Evolutionary conservation across 495 filamentous ascomycete species (phyloP).

Genomic region (Hypoxylon fragiforme): DNA sequence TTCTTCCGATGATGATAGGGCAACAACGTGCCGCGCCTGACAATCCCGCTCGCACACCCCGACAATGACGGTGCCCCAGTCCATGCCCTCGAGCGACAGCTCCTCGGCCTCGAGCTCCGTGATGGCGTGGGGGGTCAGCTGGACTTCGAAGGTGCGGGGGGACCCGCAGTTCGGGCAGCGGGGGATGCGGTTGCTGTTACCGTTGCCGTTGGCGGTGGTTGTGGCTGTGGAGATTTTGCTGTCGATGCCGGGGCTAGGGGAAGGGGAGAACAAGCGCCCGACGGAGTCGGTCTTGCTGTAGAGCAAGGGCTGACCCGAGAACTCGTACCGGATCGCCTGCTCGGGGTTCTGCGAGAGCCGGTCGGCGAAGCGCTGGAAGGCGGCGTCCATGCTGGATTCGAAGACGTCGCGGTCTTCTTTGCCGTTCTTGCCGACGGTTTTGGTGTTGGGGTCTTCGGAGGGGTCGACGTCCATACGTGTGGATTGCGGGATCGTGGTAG

Average conservation of each 20-base stretch:
- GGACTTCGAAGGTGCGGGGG: constrained; percentile 75
- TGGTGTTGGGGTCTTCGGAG: constrained; percentile 39
- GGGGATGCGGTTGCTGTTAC: too few relatives aligned
- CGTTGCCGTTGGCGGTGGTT: too few relatives aligned
- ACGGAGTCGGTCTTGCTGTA: constrained; percentile 77
- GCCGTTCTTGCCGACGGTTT: constrained; percentile 39
- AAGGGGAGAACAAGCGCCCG: constrained; percentile 59
- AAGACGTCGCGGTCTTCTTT: constrained; percentile 80
- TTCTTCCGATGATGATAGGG: too few relatives aligned
- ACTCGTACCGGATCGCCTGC: constrained; percentile 92
- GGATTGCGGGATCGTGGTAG: constrained; percentile 46
- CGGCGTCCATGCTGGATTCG: constrained; percentile 80
- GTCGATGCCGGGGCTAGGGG: constrained; percentile 5
- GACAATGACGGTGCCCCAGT: constrained; percentile 97
- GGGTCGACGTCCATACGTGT: constrained; percentile 62
- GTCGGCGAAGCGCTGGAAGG: constrained; percentile 91
- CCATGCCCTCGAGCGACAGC: constrained; percentile 84
- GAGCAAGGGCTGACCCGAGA: constrained; percentile 75
- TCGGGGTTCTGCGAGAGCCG: constrained; percentile 88
- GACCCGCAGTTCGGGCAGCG: constrained; percentile 75
- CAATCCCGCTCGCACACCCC: constrained; percentile 80
- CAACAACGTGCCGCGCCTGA: constrained; percentile 55
- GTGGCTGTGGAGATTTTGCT: constrained; percentile 1
- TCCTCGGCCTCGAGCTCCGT: constrained; percentile 82
- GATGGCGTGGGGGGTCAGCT: constrained; percentile 90